Conservation (phyloP, 352 stramenopile species). For the Blastocystis sp. region DNA sequence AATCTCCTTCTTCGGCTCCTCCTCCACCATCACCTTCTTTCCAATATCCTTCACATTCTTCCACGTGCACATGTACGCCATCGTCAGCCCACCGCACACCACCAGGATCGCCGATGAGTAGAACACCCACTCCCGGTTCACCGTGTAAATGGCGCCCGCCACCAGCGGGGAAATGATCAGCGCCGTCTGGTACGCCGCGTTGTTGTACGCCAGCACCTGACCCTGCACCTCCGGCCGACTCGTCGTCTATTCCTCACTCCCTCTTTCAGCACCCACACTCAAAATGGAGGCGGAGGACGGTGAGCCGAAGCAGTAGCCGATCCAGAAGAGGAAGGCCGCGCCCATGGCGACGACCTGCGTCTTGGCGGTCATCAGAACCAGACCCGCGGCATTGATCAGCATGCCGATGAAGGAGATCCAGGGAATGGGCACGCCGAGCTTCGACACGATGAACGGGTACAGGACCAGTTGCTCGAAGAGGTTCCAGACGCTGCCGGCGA, state of each 20-base stretch:
- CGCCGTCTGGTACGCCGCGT: neutral
- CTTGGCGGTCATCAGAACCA: neutral
- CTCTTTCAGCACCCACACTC: constrained; percentile 6
- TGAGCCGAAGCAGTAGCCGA: constrained; percentile 23
- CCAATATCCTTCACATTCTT: neutral
- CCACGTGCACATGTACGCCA: neutral
- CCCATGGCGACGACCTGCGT: neutral
- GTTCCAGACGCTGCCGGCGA: neutral
- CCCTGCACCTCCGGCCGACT: neutral
- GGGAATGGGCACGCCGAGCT: neutral
- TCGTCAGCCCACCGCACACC: neutral
- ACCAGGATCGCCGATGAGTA: neutral
- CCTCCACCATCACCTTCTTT: neutral
- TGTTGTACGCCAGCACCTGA: neutral
- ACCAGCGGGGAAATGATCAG: neutral
- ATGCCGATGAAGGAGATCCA: neutral
- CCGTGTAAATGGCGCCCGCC: neutral
- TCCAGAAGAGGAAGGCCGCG: constrained; percentile 30
- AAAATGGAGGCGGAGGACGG: constrained; percentile 47
- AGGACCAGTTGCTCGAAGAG: neutral
- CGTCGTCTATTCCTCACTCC: neutral
- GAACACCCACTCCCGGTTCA: neutral
- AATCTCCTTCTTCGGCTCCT: neutral
- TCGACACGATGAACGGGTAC: neutral
- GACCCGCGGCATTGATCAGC: neutral